Base-by-base conservation (phyloP, 108 stramenopile species). In the Thalassiosira profunda region DNA sequence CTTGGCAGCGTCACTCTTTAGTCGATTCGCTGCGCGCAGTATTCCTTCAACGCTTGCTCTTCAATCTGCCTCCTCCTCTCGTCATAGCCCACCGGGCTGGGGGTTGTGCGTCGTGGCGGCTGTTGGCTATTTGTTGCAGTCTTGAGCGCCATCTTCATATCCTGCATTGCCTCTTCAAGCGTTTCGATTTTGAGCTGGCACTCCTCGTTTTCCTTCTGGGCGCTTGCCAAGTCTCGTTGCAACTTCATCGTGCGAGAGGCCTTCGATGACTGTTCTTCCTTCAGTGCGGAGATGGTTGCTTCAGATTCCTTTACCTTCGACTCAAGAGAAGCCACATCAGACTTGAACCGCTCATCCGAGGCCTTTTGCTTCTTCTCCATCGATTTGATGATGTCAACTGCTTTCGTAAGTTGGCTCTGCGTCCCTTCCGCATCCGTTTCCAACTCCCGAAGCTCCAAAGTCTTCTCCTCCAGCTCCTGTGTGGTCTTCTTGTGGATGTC, bases 111-210 rank as follows among this genome's bases (percentile, higher is more conserved):
- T 15, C 33, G 29, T 31, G 15, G 18, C 3, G 51, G 29, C 24
- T 5, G 33, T 15, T 15, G 34, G 29, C 1, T 30, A 20, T 15
- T 52, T 8, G 9, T 30, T 31, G 29, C 30, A 5, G 56, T 36
- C 34, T 18, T 21, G 23, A 58, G 48, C 5, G 55, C 48, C 26
- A 35, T 36, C 35, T 54, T 53, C 58, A 55, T 52, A 7, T 58
- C 69, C 21, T 36, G 17, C 3, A 70, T 47, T 51, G 57, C 69
- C 20, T 38, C 33, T 52, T 58, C 24, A 10, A 70, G 28, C 8
- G 38, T 41, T 20, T 35, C 20, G 28, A 70, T 58, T 34, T 41
- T 6, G 1, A 49, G 37, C 20, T 49, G 63, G 38, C 48, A 64
- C 20, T 49, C 38, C 20, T 20, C 23, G 36, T 46, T n/a, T 2